Percentiles rank a stretch among this genome's conserved stretches.
Evolutionary conservation across 768 basidiomycete species (phyloP).

Genomic region (Boletellus ananas): DNA sequence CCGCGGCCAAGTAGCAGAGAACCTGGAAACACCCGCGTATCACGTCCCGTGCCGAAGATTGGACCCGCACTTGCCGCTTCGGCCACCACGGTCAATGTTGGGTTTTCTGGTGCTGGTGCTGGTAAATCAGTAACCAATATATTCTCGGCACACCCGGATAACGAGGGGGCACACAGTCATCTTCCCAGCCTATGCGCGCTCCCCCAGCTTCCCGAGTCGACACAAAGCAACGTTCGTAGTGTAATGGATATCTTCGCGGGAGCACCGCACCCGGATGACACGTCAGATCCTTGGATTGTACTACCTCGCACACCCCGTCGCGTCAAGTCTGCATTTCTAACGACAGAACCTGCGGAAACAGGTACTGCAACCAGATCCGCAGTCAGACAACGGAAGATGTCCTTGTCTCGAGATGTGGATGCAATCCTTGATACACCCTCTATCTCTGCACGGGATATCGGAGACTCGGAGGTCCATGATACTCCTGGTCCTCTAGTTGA

Average conservation of each 20-base stretch:
- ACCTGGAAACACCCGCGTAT: slow-evolving; percentile 20
- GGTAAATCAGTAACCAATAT: slow-evolving; percentile 52
- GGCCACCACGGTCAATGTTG: slow-evolving; percentile 91
- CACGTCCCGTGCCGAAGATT: slow-evolving; percentile 71
- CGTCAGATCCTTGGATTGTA: slow-evolving; percentile 71
- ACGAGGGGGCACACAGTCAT: slow-evolving; percentile 10
- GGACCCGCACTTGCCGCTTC: slow-evolving; percentile 84
- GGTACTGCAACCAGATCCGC: slow-evolving; percentile 15
- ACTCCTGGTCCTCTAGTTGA: slow-evolving; percentile 53
- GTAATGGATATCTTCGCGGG: slow-evolving; percentile 94
- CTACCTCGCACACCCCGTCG: slow-evolving; percentile 43
- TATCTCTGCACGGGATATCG: slow-evolving; percentile 16
- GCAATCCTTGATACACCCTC: slow-evolving; percentile 65
- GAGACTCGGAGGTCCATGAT: slow-evolving; percentile 41
- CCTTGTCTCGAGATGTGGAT: slow-evolving; percentile 67
- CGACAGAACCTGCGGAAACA: slow-evolving; percentile 16
- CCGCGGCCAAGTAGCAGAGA: slow-evolving; percentile 26
- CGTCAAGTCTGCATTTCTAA: slow-evolving; percentile 25
- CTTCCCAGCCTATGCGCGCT: slow-evolving; percentile 12
- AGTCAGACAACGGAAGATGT: slow-evolving; percentile 11
- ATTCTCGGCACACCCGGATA: slow-evolving; percentile 29
- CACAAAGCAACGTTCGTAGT: slow-evolving; percentile 27
- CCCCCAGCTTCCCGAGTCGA: slow-evolving; percentile 8
- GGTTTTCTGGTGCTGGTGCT: slow-evolving; percentile 76
- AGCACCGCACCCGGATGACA: slow-evolving; percentile 49